Conservation (phyloP, 225 moss, liverwort and hornwort genomes). For the Thuidium tamariscinum region DNA sequence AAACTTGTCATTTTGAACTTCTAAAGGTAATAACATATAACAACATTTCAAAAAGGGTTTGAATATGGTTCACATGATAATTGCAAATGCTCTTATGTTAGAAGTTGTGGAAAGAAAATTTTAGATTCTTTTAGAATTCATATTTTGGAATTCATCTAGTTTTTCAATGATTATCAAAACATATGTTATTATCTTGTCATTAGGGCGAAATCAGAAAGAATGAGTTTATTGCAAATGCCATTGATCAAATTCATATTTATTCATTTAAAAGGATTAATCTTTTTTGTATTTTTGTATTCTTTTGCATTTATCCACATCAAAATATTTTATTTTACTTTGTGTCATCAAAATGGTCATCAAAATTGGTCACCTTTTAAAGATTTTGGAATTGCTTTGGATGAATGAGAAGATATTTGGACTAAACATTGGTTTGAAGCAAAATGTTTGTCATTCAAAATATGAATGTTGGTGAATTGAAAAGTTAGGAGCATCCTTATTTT, state of each 20-base stretch:
- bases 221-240: background rate
- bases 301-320: background rate
- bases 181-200: background rate
- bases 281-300: background rate
- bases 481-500: background rate
- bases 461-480: background rate
- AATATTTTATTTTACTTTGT: accelerated
- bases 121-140: background rate
- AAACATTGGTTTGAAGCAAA: background rate
- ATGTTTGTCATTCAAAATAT: background rate
- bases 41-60: background rate
- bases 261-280: background rate
- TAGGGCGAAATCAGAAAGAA: background rate
- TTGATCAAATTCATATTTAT: too few relatives aligned
- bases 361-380: background rate
- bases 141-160: background rate
- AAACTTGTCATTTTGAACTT: background rate
- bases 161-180: background rate
- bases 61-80: accelerated
- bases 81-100: accelerated
- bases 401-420: background rate
- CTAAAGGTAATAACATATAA: accelerated
- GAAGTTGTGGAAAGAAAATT: background rate
- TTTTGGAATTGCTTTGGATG: background rate
- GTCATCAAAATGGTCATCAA: background rate